These are phyloP conservation scores for Colletotrichum godetiae DNA, from an alignment of 2,329 filamentous ascomycete species.

Conservation along the genomic window DNA sequence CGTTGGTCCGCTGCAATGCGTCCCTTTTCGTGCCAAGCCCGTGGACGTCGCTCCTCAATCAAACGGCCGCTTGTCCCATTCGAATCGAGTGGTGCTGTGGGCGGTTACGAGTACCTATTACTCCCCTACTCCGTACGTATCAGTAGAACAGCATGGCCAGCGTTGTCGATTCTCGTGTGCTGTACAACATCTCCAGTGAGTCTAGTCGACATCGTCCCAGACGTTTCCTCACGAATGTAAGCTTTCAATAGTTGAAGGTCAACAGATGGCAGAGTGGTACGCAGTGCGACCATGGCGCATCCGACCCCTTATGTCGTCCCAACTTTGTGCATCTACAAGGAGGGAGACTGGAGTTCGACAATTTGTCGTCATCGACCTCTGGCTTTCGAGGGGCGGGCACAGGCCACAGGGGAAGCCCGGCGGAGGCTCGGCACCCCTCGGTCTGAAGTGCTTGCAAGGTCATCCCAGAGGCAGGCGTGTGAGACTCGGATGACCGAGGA, in stretches of 20 bases:
- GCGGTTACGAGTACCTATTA: no score
- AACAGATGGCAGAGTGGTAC: not conserved
- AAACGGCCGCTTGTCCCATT: constrained; percentile 3
- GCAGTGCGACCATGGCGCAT: not conserved
- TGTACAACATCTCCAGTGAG: not conserved
- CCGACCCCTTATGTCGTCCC: constrained; percentile 9
- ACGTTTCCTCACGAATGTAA: not conserved
- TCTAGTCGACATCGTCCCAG: not conserved
- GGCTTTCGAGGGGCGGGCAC: not conserved
- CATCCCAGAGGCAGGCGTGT: constrained; percentile 18
- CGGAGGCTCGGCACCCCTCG: not conserved
- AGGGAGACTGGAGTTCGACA: constrained; percentile 14
- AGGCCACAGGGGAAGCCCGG: not conserved
- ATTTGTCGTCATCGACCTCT: constrained; percentile 23
- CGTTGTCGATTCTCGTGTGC: not conserved
- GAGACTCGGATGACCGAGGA: constrained; percentile 16
- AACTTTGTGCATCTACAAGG: constrained; percentile 27
- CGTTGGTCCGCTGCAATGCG: not conserved
- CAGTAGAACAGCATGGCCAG: not conserved
- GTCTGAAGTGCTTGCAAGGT: constrained; percentile 16
- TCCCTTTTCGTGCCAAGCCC: constrained; percentile 4
- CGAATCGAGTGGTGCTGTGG: no score
- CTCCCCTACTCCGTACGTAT: no score
- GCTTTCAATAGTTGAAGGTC: not conserved
- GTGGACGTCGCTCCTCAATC: not conserved